Evolutionary conservation across 2,329 filamentous ascomycete genomes (phyloP), one percentile per base, ranked within the genome.

Genomic region (Fusarium sp.): DNA sequence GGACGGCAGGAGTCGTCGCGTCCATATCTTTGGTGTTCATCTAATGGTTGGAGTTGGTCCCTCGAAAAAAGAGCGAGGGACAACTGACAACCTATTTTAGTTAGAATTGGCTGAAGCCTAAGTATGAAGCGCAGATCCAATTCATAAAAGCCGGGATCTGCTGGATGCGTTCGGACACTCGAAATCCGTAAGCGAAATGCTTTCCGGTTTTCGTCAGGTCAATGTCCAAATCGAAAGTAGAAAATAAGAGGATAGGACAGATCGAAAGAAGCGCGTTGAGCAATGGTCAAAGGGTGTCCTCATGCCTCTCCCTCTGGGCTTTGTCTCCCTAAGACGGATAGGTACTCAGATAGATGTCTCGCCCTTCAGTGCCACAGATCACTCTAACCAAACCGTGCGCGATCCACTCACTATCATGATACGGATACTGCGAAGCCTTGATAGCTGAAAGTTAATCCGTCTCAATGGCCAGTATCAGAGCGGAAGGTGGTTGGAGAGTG

Each of bases 1-100:
- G 57, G 72, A 74, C 72, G 69, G 70, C 70, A 52, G 56, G 57
- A 23, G 72, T 67, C 72, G 72, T 72, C 72, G 72, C 43, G 59
- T 44, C 63, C 60, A 57, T 62, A 58, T 68, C 49, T 59, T 54
- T 57, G 70, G 70, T 28, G 65, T 57, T 72, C 72, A 74, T 74
- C 67, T 73, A 71, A 65, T 74, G 52, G 65, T 65, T 66, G 54
- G 63, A 57, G 67, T 69, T 64, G 56, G 59, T 62, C 65, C 65
- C 70, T 62, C 63, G 37, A 57, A 61, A 58, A 59, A 58, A 61
- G 50, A 46, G 30, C 44, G 67, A 71, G 62, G 65, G 57, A 70
- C 49, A 37, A 42, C 37, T 43, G 62, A 28, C 41, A 58, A 45
- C 46, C 48, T 50, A 37, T 50, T 50, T 42, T 41, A 61, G 34